Base-by-base conservation (phyloP, 2,329 filamentous ascomycete species). In the Nannizziopsis arthrosporioides region DNA sequence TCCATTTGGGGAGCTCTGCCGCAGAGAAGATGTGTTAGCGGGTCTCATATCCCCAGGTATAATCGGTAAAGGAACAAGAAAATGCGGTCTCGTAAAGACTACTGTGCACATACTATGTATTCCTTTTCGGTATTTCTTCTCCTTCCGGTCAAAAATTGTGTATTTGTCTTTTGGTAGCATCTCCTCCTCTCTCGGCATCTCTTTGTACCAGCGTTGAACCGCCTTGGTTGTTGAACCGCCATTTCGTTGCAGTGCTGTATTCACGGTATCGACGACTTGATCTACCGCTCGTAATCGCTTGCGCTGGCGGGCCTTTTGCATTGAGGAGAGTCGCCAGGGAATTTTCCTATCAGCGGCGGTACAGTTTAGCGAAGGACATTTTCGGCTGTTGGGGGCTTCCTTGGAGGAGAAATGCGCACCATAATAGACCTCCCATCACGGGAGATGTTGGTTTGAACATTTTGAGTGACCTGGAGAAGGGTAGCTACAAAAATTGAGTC, bases 121-220 rank as follows among this genome's bases (percentile, higher is more conserved):
- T 48, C 88, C 86, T 79, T 98, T 98, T 64, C 92, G 77, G 68
- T 96, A 98, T 59, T 79, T 82, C 80, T 89, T 94, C 66, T 85
- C 88, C 69, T 96, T 95, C 59, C 89, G 82, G 68, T 94, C 90
- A 68, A 96, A 98, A 61, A 98, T 84, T 22, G 87, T 94, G 72
- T 98, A 98, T 72, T 98, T 98, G 72, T 98, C 92, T 68, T 80
- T 84, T 41, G 92, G 84, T 65, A 94, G 65, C 92, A 98, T 98
- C 74, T 96, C 88, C 61, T 80, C 77, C 75, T 98, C 92, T 19
- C 80, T 84, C 17, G 92, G 92, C 92, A 98, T 98, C 69, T 94
- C 87, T 34, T 76, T 75, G 74, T 92, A 94, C 92, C 92, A 98
- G 62, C 82, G 73, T 66, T 94, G 84, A 51, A 98, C 74, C 47